phyloP scores from a whole-genome alignment of 225 moss, liverwort and hornwort species.

The Thuidium tamariscinum region DNA sequence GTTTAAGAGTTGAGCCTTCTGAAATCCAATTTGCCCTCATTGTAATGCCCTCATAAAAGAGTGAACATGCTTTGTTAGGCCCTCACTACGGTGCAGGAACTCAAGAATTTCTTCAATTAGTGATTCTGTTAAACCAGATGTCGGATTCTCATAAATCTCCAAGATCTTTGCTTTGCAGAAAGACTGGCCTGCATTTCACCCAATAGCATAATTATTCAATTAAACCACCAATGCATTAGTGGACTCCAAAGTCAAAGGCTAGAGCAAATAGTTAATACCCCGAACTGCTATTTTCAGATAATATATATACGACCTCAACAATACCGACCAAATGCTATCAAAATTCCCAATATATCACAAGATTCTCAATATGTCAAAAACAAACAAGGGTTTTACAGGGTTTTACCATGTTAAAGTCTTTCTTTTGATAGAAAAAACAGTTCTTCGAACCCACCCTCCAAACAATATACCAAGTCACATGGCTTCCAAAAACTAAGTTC shows the following conservation, averaged over 20 bases:
- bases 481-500: background rate
- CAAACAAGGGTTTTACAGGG: background rate
- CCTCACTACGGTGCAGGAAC: slow-evolving; percentile 63
- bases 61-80: slow-evolving; percentile 48
- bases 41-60: slow-evolving; percentile 60
- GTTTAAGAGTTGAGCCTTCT: too few species aligned
- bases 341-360: too few species aligned
- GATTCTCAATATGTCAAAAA: background rate
- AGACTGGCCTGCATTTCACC: slow-evolving; percentile 49
- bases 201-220: background rate
- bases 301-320: background rate
- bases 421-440: background rate
- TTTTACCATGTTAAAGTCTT: background rate
- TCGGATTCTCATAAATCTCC: slow-evolving; percentile 54
- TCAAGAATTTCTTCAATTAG: slow-evolving; percentile 59
- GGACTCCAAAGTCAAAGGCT: background rate
- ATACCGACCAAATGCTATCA: background rate
- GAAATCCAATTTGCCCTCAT: too few species aligned
- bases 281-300: background rate
- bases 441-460: background rate
- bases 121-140: slow-evolving; percentile 45
- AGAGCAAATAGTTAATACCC: background rate
- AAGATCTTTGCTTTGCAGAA: slow-evolving; percentile 73
- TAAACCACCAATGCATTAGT: background rate
- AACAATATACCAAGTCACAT: background rate